These are phyloP conservation scores for Grammothele lineata DNA, from an alignment of 768 basidiomycete genomes.

Conservation along the genomic window DNA sequence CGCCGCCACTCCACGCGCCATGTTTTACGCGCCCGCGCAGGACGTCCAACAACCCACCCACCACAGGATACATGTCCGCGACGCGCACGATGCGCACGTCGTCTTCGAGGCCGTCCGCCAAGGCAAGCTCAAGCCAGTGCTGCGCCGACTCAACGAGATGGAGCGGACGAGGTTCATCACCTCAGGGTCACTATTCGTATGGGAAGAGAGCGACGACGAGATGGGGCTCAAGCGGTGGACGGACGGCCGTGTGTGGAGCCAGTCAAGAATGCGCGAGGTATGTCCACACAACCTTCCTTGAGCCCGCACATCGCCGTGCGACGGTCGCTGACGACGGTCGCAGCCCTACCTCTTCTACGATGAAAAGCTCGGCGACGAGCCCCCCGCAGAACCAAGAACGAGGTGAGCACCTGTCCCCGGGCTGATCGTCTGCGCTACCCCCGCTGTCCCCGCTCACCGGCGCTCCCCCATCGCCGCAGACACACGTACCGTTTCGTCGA, in stretches of 20 bases:
- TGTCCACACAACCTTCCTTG: background rate
- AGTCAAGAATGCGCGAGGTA: conserved; percentile 63
- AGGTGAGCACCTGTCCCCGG: conserved; percentile 30
- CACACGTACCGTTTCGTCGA: conserved; percentile 52
- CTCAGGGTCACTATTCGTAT: conserved; percentile 64
- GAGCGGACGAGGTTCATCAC: conserved; percentile 52
- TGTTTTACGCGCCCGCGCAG: conserved; percentile 33
- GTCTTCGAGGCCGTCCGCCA: conserved; percentile 63
- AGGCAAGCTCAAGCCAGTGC: conserved; percentile 44
- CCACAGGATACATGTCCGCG: conserved; percentile 59
- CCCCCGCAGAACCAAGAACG: conserved; percentile 33
- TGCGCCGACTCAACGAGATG: conserved; percentile 56
- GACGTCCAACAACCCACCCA: conserved; percentile 62
- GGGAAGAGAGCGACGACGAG: conserved; percentile 67
- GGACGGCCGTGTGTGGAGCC: conserved; percentile 66
- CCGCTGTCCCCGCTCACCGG: conserved; percentile 21
- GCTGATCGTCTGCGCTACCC: conserved; percentile 6
- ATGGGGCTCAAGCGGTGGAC: conserved; percentile 66
- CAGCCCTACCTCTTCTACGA: conserved; percentile 72
- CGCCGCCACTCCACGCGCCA: conserved; percentile 7
- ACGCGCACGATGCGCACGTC: conserved; percentile 61
- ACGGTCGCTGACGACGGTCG: conserved; percentile 8
- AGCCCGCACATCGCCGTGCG: background rate
- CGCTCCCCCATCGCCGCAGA: conserved; percentile 6
- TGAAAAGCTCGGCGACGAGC: conserved; percentile 49